A percentile compares a stretch with the other conserved stretches of the same genome.
Evolutionary conservation across 2,329 filamentous ascomycete genomes (phyloP).

Genomic region (Pseudogymnoascus sp.): DNA sequence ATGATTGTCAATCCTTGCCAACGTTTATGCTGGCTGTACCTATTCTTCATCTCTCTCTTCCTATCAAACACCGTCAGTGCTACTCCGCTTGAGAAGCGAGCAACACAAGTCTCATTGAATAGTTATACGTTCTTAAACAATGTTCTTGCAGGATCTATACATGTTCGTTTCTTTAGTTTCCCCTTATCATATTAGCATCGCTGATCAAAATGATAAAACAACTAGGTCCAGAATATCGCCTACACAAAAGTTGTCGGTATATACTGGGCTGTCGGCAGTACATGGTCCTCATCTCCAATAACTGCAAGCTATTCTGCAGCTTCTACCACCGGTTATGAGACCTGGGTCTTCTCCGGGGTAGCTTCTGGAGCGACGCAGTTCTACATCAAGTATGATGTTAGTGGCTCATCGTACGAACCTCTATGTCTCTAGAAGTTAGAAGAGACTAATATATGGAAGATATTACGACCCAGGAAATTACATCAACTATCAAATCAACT

Average conservation of each 20-base stretch:
- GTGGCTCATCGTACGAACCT: constrained; percentile 14
- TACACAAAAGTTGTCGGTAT: constrained; percentile 21
- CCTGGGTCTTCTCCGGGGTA: constrained; percentile 22
- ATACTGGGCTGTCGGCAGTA: constrained; percentile 20
- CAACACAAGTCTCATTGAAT: constrained; percentile 19
- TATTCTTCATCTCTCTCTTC: not conserved
- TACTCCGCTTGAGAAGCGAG: constrained; percentile 16
- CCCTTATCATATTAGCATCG: not conserved
- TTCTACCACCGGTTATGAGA: constrained; percentile 19
- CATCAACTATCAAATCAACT: constrained; percentile 19
- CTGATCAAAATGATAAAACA: not conserved
- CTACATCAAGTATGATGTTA: constrained; percentile 25
- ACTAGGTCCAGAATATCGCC: constrained; percentile 24
- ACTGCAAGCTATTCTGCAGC: constrained; percentile 19
- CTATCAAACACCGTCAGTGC: not conserved
- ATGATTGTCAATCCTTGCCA: not conserved
- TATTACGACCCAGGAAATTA: constrained; percentile 25
- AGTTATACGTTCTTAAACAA: constrained; percentile 20
- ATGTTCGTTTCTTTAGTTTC: constrained; percentile 14
- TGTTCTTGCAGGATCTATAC: constrained; percentile 22
- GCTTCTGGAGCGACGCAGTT: constrained; percentile 24
- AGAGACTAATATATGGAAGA: not conserved
- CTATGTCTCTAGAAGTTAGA: constrained; percentile 5
- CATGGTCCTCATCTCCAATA: constrained; percentile 18
- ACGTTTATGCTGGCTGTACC: not conserved